Conservation (phyloP, 106 monocot genomes). For the Iris macrosiphon region DNA sequence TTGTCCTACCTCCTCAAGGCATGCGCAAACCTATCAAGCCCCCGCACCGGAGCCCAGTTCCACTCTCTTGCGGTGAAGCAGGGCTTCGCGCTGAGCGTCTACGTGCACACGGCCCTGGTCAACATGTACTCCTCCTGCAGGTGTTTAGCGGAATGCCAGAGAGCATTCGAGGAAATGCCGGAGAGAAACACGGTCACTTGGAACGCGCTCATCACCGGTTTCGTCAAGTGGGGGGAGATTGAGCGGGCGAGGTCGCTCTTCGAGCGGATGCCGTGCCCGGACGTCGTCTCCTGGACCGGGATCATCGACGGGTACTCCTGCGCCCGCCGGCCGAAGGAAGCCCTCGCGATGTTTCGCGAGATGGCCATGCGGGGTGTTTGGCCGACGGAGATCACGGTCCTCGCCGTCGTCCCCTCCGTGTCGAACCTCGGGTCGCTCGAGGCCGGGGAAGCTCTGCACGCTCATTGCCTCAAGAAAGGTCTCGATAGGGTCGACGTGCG, state of each 20-base stretch:
- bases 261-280: constrained; percentile 33
- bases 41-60: constrained; percentile 20
- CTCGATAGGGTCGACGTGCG: constrained; percentile 35
- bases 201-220: constrained; percentile 65
- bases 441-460: constrained; percentile 34
- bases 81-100: constrained; percentile 45
- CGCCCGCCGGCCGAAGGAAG: constrained; percentile 12
- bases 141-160: constrained; percentile 22
- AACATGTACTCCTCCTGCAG: constrained; percentile 42
- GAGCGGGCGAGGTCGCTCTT: constrained; percentile 31
- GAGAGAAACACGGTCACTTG: constrained; percentile 51
- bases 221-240: constrained; percentile 39
- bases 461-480: constrained; percentile 37
- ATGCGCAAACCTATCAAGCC: constrained; percentile 31
- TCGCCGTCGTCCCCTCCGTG: constrained; percentile 56
- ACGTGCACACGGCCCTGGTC: constrained; percentile 54
- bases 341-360: constrained; percentile 29
- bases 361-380: constrained; percentile 32
- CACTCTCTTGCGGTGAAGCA: constrained; percentile 36
- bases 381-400: constrained; percentile 63
- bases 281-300: constrained; percentile 75
- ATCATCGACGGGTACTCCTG: constrained; percentile 70
- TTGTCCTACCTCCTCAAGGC: constrained; percentile 60
- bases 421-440: constrained; percentile 26
- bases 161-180: constrained; percentile 60